These are phyloP conservation scores for Zalerion maritima DNA, from an alignment of 495 filamentous ascomycete genomes.

Conservation along the genomic window DNA sequence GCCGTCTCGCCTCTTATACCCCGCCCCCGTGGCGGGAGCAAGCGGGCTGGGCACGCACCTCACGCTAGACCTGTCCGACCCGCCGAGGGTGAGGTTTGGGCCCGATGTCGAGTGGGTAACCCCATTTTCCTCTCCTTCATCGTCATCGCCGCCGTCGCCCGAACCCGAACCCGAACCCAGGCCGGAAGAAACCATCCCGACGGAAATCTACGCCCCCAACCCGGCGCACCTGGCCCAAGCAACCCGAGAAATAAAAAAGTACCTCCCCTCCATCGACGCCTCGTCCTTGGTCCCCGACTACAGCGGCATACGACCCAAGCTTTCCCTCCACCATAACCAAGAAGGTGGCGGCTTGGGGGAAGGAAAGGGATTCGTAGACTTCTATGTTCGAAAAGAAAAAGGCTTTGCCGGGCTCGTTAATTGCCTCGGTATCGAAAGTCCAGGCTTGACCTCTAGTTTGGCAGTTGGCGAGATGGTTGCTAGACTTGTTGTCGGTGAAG, in stretches of 20 bases:
- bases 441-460: slow-evolving; percentile 77
- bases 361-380: slow-evolving; percentile 63
- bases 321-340: too few relatives aligned
- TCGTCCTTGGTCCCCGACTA: slow-evolving; percentile 67
- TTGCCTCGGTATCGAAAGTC: slow-evolving; percentile 86
- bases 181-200: too few relatives aligned
- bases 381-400: slow-evolving; percentile 67
- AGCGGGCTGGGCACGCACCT: slow-evolving; percentile 87
- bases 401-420: slow-evolving; percentile 83
- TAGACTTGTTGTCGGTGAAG: slow-evolving; percentile 5
- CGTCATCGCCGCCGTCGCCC: too few relatives aligned
- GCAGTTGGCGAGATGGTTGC: slow-evolving; percentile 75
- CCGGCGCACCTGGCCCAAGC: slow-evolving; percentile 48
- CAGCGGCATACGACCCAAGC: slow-evolving; percentile 79
- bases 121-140: too few relatives aligned
- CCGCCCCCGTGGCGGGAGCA: slow-evolving; percentile 62
- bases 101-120: slow-evolving; percentile 92
- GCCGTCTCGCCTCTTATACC: slow-evolving; percentile 71
- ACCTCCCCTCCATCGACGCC: slow-evolving; percentile 58
- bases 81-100: slow-evolving; percentile 80
- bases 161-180: slow-evolving; percentile 27
- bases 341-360: slow-evolving; percentile 38
- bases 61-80: slow-evolving; percentile 76
- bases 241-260: slow-evolving; percentile 57
- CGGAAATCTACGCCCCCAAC: slow-evolving; percentile 27